Percentiles rank a stretch among this genome's conserved stretches.
Evolutionary conservation across 306 rosid genomes (phyloP).

Genomic region (Trichosanthes cucumerina): DNA sequence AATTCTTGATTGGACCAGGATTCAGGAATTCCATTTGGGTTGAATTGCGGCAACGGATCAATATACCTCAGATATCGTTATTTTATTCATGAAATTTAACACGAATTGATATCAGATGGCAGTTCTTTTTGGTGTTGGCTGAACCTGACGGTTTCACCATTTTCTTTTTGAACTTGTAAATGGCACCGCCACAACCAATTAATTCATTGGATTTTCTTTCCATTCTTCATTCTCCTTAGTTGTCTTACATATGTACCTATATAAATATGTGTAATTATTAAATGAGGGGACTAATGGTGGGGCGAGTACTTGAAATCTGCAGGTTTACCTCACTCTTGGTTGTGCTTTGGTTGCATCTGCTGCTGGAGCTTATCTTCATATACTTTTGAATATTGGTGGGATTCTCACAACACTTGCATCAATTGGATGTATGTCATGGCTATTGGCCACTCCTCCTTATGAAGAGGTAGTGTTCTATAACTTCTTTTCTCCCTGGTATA

Average conservation of each 20-base stretch:
- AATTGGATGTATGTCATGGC: conserved; percentile 56
- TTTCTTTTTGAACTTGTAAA: neutral
- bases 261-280: neutral
- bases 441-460: conserved; percentile 37
- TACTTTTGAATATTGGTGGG: conserved; percentile 75
- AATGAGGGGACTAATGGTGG: neutral
- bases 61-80: neutral
- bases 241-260: neutral
- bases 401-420: conserved; percentile 47
- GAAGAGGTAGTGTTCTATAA: conserved; percentile 42
- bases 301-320: conserved; percentile 9
- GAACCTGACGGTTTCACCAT: neutral
- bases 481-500: neutral
- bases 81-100: neutral
- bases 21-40: neutral
- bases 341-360: conserved; percentile 61
- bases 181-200: neutral
- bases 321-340: conserved; percentile 74
- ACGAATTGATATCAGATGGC: neutral
- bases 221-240: neutral
- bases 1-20: neutral
- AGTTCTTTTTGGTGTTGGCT: neutral
- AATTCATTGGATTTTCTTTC: neutral
- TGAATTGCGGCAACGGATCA: neutral
- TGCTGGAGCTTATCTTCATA: conserved; percentile 65